These are phyloP conservation scores for Phytophthora palmivora DNA, from an alignment of 352 stramenopile species.

Conservation along the genomic window DNA sequence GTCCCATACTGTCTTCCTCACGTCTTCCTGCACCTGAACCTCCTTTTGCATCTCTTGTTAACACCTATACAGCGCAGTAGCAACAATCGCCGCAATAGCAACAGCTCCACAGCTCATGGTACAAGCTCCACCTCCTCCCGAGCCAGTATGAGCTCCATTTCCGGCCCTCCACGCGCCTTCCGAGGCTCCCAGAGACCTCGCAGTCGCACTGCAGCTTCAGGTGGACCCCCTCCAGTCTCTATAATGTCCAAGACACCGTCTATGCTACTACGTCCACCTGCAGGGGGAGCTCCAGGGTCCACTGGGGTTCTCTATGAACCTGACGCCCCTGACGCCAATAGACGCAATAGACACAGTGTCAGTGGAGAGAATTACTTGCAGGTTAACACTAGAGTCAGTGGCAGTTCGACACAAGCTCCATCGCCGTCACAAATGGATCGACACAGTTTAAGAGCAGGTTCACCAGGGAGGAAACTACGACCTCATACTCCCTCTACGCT, in stretches of 20 bases:
- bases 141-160: constrained; percentile 12
- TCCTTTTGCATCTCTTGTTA: constrained; percentile 4
- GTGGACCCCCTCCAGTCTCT: constrained; percentile 11
- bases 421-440: constrained; percentile 15
- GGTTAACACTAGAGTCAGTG: constrained; percentile 24
- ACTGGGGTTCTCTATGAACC: constrained; percentile 37
- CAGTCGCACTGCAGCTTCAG: constrained; percentile 28
- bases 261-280: constrained; percentile 37
- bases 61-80: constrained; percentile 34
- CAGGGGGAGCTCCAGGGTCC: constrained; percentile 7
- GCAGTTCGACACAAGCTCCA: background rate
- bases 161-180: constrained; percentile 25
- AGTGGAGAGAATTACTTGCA: constrained; percentile 30
- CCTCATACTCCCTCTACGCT: constrained; percentile 17
- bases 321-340: constrained; percentile 9
- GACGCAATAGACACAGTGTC: constrained; percentile 18
- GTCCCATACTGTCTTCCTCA: background rate
- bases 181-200: constrained; percentile 34
- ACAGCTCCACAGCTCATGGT: constrained; percentile 13
- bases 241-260: constrained; percentile 57
- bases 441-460: constrained; percentile 10
- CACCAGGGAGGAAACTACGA: background rate
- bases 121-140: constrained; percentile 8
- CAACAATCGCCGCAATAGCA: constrained; percentile 30
- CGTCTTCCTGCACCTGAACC: background rate